A percentile compares a stretch with the other conserved stretches of the same genome.
Conservation (phyloP, 2,329 filamentous ascomycete species). For the Purpureocillium lavendulum region DNA sequence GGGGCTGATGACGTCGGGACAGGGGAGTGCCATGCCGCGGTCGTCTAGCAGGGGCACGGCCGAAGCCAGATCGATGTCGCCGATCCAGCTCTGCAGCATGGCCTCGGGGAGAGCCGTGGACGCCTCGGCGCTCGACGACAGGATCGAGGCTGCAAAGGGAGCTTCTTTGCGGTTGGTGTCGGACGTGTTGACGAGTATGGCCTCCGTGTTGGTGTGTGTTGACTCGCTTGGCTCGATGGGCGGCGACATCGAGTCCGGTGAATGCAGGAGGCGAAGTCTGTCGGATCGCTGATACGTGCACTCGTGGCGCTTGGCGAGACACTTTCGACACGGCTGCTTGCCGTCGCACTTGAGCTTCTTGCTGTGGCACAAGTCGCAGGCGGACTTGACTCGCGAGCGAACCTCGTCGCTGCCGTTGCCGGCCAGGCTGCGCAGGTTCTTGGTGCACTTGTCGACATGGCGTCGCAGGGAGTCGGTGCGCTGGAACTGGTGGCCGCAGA, state of each 20-base stretch:
- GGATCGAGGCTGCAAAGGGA: background rate
- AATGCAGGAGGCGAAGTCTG: background rate
- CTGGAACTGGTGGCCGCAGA: background rate
- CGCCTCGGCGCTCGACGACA: background rate
- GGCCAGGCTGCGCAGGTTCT: background rate
- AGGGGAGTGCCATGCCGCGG: too few relatives aligned
- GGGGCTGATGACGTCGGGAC: too few relatives aligned
- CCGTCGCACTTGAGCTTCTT: conserved; percentile 3
- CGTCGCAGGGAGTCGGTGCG: background rate
- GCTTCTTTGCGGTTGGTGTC: background rate
- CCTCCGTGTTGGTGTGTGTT: too few relatives aligned
- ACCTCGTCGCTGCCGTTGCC: background rate
- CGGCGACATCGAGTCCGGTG: too few relatives aligned
- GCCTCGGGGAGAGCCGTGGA: too few relatives aligned
- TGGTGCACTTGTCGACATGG: background rate
- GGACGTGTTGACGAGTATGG: too few relatives aligned
- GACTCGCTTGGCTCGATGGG: too few relatives aligned
- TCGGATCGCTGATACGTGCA: background rate
- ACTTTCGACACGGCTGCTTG: background rate
- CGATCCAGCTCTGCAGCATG: too few relatives aligned
- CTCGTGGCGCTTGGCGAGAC: background rate
- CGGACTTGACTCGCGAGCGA: background rate
- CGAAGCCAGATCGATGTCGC: too few relatives aligned
- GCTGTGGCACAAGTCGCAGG: conserved; percentile 1
- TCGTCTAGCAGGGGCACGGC: too few relatives aligned